Percentiles rank a stretch among this genome's conserved stretches.
Conservation (phyloP, 1,139 yeast genomes). For the Barnettozyma hawaiiensis region DNA sequence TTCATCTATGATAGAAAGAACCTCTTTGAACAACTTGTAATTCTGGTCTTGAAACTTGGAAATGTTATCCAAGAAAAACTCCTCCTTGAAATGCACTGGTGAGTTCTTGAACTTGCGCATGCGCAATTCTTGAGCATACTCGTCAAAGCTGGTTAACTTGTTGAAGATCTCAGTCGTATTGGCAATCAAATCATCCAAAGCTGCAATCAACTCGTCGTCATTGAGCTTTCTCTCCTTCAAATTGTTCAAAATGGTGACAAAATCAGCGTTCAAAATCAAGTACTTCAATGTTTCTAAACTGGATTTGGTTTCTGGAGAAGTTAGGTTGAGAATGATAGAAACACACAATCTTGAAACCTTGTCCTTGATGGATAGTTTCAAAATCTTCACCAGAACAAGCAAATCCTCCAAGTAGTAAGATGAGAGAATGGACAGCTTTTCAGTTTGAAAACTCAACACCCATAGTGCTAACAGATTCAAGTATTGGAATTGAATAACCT, state of each 20-base stretch:
- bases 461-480: slow-evolving; percentile 72
- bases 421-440: slow-evolving; percentile 49
- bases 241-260: slow-evolving; percentile 60
- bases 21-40: slow-evolving; percentile 62
- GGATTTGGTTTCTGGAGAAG: slow-evolving; percentile 31
- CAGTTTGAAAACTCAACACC: slow-evolving; percentile 71
- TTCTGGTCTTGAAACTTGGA: slow-evolving; percentile 69
- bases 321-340: slow-evolving; percentile 63
- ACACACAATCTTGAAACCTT: slow-evolving; percentile 80
- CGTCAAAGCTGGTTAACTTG: slow-evolving; percentile 87
- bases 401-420: slow-evolving; percentile 35
- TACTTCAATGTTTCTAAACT: slow-evolving; percentile 45
- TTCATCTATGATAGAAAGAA: slow-evolving; percentile 39
- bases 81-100: slow-evolving; percentile 84
- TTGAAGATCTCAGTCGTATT: slow-evolving; percentile 66
- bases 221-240: slow-evolving; percentile 87
- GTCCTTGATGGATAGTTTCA: slow-evolving; percentile 83
- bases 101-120: slow-evolving; percentile 80
- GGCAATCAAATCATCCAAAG: slow-evolving; percentile 53
- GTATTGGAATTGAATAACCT: slow-evolving; percentile 74
- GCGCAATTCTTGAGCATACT: slow-evolving; percentile 78
- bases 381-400: slow-evolving; percentile 53
- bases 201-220: slow-evolving; percentile 83
- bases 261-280: slow-evolving; percentile 70
- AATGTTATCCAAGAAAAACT: slow-evolving; percentile 86